Evolutionary conservation across 1,139 yeast genomes (phyloP).

Genomic region (Hemisphaericaspora subhashii): DNA sequence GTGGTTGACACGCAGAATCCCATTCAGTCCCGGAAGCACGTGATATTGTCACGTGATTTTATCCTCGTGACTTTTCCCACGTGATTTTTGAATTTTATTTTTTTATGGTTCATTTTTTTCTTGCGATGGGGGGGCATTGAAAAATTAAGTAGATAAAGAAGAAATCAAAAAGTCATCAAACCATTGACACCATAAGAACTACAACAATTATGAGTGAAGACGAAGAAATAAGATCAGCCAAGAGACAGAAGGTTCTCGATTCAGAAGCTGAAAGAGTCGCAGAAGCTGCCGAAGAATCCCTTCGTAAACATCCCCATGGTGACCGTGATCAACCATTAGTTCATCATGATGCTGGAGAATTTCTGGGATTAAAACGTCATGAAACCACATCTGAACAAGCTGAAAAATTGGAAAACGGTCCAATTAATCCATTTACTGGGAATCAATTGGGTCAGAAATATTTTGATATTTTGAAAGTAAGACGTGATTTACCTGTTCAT

Average conservation of each 20-base stretch:
- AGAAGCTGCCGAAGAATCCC: constrained; percentile 47
- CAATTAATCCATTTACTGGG: constrained; percentile 79
- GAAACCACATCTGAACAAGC: constrained; percentile 78
- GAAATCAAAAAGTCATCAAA: neutral
- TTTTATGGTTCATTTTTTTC: too few species aligned
- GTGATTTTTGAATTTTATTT: too few species aligned
- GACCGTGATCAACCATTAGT: constrained; percentile 16
- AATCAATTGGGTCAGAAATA: constrained; percentile 59
- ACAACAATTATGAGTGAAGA: constrained; percentile 2
- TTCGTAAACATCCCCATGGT: constrained; percentile 37
- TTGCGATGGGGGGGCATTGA: neutral
- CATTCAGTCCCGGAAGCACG: too few species aligned
- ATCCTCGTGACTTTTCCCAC: too few species aligned
- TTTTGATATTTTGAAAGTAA: constrained; percentile 69
- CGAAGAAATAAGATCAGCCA: constrained; percentile 18
- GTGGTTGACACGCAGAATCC: too few species aligned
- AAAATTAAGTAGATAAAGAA: too few species aligned
- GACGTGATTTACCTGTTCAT: constrained; percentile 92
- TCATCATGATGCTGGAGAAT: constrained; percentile 55
- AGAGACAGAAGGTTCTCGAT: constrained; percentile 20
- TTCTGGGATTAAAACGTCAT: constrained; percentile 56
- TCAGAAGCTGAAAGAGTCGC: constrained; percentile 24
- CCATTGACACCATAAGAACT: neutral
- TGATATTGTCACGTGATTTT: too few species aligned
- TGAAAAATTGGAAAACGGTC: constrained; percentile 58